Evolutionary conservation across 2,329 filamentous ascomycete genomes (phyloP), one percentile per base, ranked within the genome.

Genomic region (Hymenoscyphus fraxineus): DNA sequence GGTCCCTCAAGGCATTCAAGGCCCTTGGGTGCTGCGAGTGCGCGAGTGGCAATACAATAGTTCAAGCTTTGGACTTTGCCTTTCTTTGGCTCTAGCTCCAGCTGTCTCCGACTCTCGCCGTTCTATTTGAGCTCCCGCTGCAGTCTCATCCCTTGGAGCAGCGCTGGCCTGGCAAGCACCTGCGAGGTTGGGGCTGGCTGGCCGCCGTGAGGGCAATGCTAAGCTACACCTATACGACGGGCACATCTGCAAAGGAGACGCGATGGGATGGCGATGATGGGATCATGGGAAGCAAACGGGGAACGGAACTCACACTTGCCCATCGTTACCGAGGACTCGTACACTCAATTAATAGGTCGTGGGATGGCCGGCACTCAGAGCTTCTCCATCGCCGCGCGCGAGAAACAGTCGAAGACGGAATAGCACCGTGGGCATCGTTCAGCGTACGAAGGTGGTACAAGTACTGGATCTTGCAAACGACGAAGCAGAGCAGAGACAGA

Each of bases 331-430:
- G 27, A 27, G 27, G 27, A 27, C 27, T 27, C 27, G 27, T 27
- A 57, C 32, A 38, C 31, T 19, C 27, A 27, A 57, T 57, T 27
- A 57, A 38, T 54, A 27, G 22, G 47, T 54, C 13, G 47, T 54
- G 19, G 47, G 19, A 54, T 19, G 47, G 47, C 22, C 47, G 47
- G 47, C 47, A 54, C 47, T 19, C 22, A 54, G 47, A 54, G 19
- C 47, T 27, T 54, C 19, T 54, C 47, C 47, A 31, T 54, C 47
- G 47, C 47, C 47, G 47, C 22, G 47, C 47, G 47, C 47, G 47
- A 54, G 22, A 54, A 22, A 54, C 47, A 22, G 22, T 54, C 47
- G 19, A 22, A 54, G 47, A 22, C 47, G 47, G 12, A 22, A 27
- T 54, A 22, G 19, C 22, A 54, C 47, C 19, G 47, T 54, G 47